A percentile compares a stretch with the other conserved stretches of the same genome.
These are phyloP conservation scores for Coprinopsis marcescibilis DNA, from an alignment of 768 basidiomycete species.

Conservation along the genomic window DNA sequence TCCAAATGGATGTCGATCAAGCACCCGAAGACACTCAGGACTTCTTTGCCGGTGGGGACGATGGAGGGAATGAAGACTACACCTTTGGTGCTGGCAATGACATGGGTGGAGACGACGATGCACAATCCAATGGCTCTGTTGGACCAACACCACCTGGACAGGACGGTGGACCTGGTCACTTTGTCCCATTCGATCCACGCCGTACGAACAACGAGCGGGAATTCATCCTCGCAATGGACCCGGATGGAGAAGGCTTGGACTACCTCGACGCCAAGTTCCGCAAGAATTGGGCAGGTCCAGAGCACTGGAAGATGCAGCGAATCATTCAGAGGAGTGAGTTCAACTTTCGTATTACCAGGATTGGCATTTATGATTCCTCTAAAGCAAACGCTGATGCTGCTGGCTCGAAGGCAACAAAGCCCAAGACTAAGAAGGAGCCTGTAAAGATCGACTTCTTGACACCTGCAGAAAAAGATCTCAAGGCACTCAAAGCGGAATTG, in stretches of 20 bases:
- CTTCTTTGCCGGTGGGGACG: constrained; percentile 35
- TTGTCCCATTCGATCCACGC: constrained; percentile 83
- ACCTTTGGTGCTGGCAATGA: constrained; percentile 30
- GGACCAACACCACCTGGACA: constrained; percentile 31
- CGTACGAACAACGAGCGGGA: constrained; percentile 71
- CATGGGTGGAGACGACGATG: constrained; percentile 36
- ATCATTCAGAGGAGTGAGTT: constrained; percentile 70
- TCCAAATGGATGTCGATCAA: constrained; percentile 18
- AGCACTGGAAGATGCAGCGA: constrained; percentile 94
- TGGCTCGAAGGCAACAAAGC: constrained; percentile 33
- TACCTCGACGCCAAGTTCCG: constrained; percentile 85
- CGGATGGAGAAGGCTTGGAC: constrained; percentile 57
- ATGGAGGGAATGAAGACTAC: constrained; percentile 35
- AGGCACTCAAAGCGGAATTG: constrained; percentile 60
- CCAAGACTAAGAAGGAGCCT: constrained; percentile 70
- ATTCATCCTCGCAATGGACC: constrained; percentile 81
- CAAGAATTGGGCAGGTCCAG: constrained; percentile 98
- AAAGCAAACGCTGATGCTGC: constrained; percentile 35
- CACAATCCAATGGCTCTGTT: constrained; percentile 37
- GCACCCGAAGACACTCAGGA: constrained; percentile 22
- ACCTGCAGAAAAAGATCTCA: constrained; percentile 52
- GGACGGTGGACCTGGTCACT: constrained; percentile 39
- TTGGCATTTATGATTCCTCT: not conserved
- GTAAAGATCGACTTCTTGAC: constrained; percentile 78
- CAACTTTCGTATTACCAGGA: not conserved